phyloP scores from a whole-genome alignment of 2,329 filamentous ascomycete species.

The Helicocarpus griseus region DNA sequence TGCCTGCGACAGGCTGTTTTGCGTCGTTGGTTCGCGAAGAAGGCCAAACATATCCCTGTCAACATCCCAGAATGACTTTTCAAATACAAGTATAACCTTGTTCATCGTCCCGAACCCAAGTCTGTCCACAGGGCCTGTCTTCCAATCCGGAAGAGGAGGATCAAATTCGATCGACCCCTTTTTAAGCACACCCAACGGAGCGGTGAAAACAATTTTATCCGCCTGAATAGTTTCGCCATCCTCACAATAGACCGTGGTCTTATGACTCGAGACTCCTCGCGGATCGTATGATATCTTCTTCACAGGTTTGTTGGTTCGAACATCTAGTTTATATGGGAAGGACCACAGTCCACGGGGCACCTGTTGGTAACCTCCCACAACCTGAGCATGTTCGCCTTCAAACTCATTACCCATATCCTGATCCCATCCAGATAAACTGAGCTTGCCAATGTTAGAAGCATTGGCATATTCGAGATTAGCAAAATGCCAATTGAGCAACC shows the following conservation, averaged over 20 bases:
- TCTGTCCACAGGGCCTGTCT: constrained; percentile 65
- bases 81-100: constrained; percentile 87
- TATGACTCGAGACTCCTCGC: constrained; percentile 31
- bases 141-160: constrained; percentile 84
- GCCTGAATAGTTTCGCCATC: constrained; percentile 69
- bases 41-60: constrained; percentile 89
- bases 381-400: constrained; percentile 86
- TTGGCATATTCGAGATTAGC: constrained; percentile 98
- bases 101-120: constrained; percentile 91
- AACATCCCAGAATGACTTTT: constrained; percentile 82
- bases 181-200: constrained; percentile 86
- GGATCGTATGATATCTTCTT: constrained; percentile 58
- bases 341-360: constrained; percentile 79
- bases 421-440: constrained; percentile 89
- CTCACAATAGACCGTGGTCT: constrained; percentile 60
- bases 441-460: constrained; percentile 72
- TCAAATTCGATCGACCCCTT: constrained; percentile 71
- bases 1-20: constrained; percentile 62
- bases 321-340: constrained; percentile 64
- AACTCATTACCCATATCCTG: constrained; percentile 97
- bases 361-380: constrained; percentile 88
- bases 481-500: constrained; percentile 94
- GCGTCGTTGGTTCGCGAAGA: constrained; percentile 61
- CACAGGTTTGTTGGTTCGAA: constrained; percentile 64
- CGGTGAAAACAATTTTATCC: constrained; percentile 84